phyloP scores from a whole-genome alignment of 306 rosid species.

The Sicyos edulis region DNA sequence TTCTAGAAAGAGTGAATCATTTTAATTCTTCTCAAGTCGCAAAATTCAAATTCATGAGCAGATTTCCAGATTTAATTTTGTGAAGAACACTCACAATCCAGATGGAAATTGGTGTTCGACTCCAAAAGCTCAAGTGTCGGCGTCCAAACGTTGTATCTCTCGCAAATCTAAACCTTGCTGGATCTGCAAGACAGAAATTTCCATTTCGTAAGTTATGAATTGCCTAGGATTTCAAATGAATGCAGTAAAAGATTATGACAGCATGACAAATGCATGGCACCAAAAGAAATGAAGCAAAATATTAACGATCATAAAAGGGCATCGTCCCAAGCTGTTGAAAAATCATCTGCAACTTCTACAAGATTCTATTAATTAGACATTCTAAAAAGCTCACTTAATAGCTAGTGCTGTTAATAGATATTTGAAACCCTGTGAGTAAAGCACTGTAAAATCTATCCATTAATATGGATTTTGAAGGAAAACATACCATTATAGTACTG shows the following conservation, averaged over 20 bases:
- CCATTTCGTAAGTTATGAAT: not conserved
- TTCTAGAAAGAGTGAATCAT: not conserved
- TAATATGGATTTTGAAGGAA: not conserved
- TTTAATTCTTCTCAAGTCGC: not conserved
- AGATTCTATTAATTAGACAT: not conserved
- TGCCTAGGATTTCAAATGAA: slow-evolving; percentile 1
- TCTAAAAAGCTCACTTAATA: not conserved
- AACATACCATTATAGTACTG: slow-evolving; percentile 36
- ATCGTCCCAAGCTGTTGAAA: not conserved
- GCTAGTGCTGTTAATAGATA: not conserved
- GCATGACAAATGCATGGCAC: not conserved
- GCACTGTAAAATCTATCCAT: not conserved
- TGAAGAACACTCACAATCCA: slow-evolving; percentile 45
- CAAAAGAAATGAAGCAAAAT: not conserved
- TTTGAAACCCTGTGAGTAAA: not conserved
- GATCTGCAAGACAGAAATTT: slow-evolving; percentile 41
- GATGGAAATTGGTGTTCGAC: slow-evolving; percentile 44
- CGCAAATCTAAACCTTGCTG: slow-evolving; percentile 74
- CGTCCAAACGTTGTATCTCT: slow-evolving; percentile 82
- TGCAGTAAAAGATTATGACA: not conserved
- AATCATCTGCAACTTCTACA: not conserved
- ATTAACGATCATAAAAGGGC: not conserved
- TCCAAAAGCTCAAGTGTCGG: slow-evolving; percentile 63
- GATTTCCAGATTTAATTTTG: slow-evolving; percentile 9
- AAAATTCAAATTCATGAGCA: slow-evolving; percentile 2